Evolutionary conservation across 176 grass and related monocot genomes (phyloP).

Genomic region (Rhynchospora pubera): DNA sequence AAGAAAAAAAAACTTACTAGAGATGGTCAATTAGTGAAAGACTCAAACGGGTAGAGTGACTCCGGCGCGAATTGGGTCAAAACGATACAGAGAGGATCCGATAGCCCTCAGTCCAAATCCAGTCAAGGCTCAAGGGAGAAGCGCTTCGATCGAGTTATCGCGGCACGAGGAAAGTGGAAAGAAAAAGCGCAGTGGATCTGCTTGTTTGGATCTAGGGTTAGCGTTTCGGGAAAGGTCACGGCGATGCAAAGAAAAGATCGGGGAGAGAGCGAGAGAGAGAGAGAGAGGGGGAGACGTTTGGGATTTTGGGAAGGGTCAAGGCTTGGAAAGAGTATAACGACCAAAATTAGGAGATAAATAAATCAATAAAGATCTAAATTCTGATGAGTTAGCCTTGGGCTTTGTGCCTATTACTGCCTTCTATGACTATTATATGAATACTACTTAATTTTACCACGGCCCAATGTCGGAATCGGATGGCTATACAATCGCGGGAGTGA

Average conservation of each 20-base stretch:
- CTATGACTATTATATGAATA: too few species aligned
- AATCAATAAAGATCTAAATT: too few species aligned
- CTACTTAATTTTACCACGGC: too few species aligned
- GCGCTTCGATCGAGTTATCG: neutral
- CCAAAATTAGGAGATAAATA: neutral
- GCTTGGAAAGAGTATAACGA: neutral
- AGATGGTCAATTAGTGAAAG: neutral
- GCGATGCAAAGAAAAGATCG: neutral
- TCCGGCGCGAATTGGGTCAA: neutral
- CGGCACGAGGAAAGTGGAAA: neutral
- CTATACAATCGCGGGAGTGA: too few species aligned
- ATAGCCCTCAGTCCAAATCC: neutral
- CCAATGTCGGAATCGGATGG: too few species aligned
- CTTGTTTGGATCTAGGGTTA: neutral
- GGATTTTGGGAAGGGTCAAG: too few species aligned
- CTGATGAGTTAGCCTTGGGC: too few species aligned
- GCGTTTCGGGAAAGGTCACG: neutral
- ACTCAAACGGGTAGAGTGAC: neutral
- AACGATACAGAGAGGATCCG: too few species aligned
- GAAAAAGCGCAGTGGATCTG: neutral
- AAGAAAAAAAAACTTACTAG: neutral
- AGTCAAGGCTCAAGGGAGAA: neutral
- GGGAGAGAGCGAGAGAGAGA: neutral
- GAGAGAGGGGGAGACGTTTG: neutral
- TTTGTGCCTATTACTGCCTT: too few species aligned